Evolutionary conservation across 2,329 filamentous ascomycete species (phyloP).

Genomic region (Colletotrichum orbiculare): DNA sequence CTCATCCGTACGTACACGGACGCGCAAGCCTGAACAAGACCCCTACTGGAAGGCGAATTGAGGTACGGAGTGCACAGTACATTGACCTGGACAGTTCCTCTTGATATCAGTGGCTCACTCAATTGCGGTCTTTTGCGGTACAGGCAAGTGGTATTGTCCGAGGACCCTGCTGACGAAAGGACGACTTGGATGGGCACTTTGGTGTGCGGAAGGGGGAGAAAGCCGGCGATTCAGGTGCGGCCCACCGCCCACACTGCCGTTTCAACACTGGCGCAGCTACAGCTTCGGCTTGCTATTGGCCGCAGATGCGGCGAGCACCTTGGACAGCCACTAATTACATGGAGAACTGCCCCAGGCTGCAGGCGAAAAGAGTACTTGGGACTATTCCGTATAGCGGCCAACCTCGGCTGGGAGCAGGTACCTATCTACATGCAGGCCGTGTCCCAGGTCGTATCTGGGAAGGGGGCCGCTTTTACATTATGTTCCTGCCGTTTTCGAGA

Average conservation of each 20-base stretch:
- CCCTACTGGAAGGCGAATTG: neutral
- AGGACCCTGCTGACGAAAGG: neutral
- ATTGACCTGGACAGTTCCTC: no score
- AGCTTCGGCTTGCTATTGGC: conserved; percentile 5
- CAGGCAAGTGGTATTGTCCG: neutral
- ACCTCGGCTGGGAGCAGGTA: neutral
- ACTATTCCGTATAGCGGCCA: neutral
- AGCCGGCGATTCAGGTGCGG: conserved; percentile 26
- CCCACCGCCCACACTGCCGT: conserved; percentile 23
- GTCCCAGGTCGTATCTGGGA: no score
- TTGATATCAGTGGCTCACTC: no score
- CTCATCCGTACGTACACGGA: no score
- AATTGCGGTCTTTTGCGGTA: no score
- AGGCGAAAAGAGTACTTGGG: neutral
- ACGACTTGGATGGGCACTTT: neutral
- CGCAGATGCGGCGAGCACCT: conserved; percentile 4
- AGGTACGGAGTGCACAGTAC: neutral
- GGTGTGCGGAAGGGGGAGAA: neutral
- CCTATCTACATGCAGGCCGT: neutral
- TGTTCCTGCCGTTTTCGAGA: conserved; percentile 34
- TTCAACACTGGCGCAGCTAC: conserved; percentile 22
- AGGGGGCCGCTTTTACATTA: neutral
- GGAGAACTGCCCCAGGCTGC: neutral
- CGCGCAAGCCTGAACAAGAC: no score
- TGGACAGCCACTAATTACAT: neutral